These are phyloP conservation scores for Endocalyx cinctus DNA, from an alignment of 2,329 filamentous ascomycete genomes.

Conservation along the genomic window DNA sequence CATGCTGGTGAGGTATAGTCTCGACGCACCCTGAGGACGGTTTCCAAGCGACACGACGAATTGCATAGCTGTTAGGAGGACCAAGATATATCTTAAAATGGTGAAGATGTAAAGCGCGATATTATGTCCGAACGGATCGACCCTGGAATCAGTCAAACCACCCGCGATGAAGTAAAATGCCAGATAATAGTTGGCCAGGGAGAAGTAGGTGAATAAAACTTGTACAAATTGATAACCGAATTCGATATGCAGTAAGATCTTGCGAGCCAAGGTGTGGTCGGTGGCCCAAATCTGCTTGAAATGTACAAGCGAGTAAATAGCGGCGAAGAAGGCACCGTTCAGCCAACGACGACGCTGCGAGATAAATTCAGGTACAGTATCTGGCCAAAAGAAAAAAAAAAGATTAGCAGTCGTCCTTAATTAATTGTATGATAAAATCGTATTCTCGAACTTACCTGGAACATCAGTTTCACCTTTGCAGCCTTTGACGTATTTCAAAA, in stretches of 20 bases:
- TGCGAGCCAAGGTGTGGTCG: slow-evolving; percentile 84
- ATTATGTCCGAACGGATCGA: slow-evolving; percentile 89
- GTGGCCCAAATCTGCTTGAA: slow-evolving; percentile 90
- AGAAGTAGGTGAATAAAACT: slow-evolving; percentile 95
- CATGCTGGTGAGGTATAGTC: slow-evolving; percentile 83
- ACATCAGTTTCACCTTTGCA: slow-evolving; percentile 98
- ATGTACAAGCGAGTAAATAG: slow-evolving; percentile 94
- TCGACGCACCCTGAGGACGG: slow-evolving; percentile 88
- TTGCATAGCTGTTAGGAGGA: slow-evolving; percentile 86
- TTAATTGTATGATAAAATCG: too few species aligned
- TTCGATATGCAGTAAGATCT: slow-evolving; percentile 88
- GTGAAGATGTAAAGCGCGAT: slow-evolving; percentile 83
- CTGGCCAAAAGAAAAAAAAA: too few species aligned
- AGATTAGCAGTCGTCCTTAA: too few species aligned
- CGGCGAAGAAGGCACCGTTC: slow-evolving; percentile 97
- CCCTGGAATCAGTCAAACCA: slow-evolving; percentile 69
- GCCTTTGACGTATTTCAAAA: slow-evolving; percentile 94
- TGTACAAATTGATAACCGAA: slow-evolving; percentile 93
- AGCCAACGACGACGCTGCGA: slow-evolving; percentile 95
- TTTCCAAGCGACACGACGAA: slow-evolving; percentile 97
- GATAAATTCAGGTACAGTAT: slow-evolving; percentile 92
- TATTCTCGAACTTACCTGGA: slow-evolving; percentile 60
- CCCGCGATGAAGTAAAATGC: slow-evolving; percentile 98
- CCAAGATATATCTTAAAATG: slow-evolving; percentile 77
- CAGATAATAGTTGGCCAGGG: slow-evolving; percentile 96